Evolutionary conservation across 441 rosid species (phyloP), one percentile per base, ranked within the genome.

Genomic region (Erodium chrysanthum): DNA sequence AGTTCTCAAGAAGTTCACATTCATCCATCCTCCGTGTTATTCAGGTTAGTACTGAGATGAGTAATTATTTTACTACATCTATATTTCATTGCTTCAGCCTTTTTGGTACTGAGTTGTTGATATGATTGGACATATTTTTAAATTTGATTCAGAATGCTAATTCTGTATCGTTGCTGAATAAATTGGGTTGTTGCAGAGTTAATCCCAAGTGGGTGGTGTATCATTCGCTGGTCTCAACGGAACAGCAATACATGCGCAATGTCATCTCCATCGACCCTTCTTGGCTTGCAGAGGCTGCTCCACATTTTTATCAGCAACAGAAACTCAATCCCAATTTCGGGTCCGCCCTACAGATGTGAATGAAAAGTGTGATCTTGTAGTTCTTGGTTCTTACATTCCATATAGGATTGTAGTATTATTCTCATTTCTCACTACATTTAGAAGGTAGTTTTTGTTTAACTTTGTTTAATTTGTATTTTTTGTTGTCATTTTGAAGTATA

Each of bases 121-220:
- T 27, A 5, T 1, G 11, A 37, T 37, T 37, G 7, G 29, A 1
- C 7, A 37, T 37, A 37, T 37, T 37, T 37, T 7, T 37, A 37
- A 27, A 37, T 1, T 37, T 37, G 42, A 37, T 0, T 7, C 7
- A 9, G 12, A 37, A 37, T 8, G 42, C 9, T 37, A 8, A 37
- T 37, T 37, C 42, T 37, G 12, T 37, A 37, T 37, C 0, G 0
- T 56, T 56, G 27, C 27, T 18, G 25, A 58, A 20, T 58, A 22
- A 21, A 58, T 5, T 46, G 6, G 64, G 17, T 22, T 35, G 48
- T 20, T 67, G 76, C 89, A 92, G 96, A 73, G 96, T 88, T n/a
- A 90, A 93, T 74, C 96, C 98, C n/a, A 93, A 91, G 76, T 91
- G 96, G 96, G 83, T 91, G 35, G 75, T 88, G 7, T 91, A 88